Evolutionary conservation across 2,329 filamentous ascomycete species (phyloP).

Genomic region (Stagonosporopsis vannaccii): DNA sequence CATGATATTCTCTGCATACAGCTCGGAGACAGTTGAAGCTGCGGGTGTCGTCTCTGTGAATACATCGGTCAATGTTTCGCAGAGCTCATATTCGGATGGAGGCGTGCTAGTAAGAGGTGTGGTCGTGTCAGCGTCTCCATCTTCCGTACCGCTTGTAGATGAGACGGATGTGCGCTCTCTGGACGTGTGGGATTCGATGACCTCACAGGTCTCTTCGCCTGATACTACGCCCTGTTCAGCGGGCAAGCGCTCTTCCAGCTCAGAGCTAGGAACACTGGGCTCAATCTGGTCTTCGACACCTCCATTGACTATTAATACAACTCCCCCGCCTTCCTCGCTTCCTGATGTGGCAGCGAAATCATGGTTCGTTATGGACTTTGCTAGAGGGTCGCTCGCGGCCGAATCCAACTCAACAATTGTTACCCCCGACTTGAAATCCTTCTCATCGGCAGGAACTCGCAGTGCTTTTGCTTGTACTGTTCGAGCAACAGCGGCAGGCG

Average conservation of each 20-base stretch:
- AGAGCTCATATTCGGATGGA: constrained; percentile 14
- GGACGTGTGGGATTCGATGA: neutral
- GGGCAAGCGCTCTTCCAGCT: no score
- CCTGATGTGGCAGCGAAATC: neutral
- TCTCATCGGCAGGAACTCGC: neutral
- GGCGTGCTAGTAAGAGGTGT: constrained; percentile 24
- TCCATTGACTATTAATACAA: neutral
- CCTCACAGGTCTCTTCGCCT: neutral
- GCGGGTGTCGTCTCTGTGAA: neutral
- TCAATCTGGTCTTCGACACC: neutral
- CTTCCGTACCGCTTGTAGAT: constrained; percentile 7
- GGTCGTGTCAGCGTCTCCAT: constrained; percentile 1
- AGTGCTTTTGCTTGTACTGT: no score
- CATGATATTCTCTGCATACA: constrained; percentile 28
- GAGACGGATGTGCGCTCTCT: constrained; percentile 5
- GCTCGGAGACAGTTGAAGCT: constrained; percentile 10
- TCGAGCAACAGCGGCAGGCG: neutral
- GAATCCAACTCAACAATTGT: neutral
- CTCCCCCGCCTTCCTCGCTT: neutral
- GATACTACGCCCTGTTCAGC: neutral
- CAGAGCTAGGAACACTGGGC: neutral
- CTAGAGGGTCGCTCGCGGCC: neutral
- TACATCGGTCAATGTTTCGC: neutral
- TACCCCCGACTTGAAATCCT: neutral
- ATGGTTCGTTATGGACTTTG: neutral